A percentile compares a stretch with the other conserved stretches of the same genome.
These are phyloP conservation scores for Populus hybrid DNA, from an alignment of 441 rosid genomes.

Conservation along the genomic window DNA sequence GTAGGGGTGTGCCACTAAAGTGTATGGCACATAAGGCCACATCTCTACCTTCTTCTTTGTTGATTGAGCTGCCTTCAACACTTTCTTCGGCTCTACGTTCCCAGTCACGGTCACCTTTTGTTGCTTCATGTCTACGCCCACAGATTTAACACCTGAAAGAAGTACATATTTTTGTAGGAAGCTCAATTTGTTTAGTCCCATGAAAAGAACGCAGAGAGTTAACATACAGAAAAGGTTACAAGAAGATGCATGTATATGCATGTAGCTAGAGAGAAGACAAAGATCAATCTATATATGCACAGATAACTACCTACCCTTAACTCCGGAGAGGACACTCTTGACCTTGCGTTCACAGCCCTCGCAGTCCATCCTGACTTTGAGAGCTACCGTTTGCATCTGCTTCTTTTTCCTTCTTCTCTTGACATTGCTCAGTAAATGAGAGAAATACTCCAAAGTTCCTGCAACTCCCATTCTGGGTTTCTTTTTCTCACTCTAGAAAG, in stretches of 20 bases:
- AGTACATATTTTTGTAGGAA: neutral
- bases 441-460: constrained; percentile 65
- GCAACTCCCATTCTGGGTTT: constrained; percentile 55
- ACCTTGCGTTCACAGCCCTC: constrained; percentile 86
- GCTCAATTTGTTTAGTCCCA: neutral
- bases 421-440: constrained; percentile 41
- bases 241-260: neutral
- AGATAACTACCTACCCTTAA: constrained; percentile 49
- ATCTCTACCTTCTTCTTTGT: constrained; percentile 85
- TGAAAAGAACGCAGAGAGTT: no score
- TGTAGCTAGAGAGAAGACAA: neutral
- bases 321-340: constrained; percentile 62
- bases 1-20: constrained; percentile 67
- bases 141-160: constrained; percentile 60
- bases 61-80: constrained; percentile 65
- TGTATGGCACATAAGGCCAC: constrained; percentile 90
- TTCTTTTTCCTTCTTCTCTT: constrained; percentile 56
- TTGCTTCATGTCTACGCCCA: constrained; percentile 70
- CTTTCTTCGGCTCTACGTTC: constrained; percentile 53
- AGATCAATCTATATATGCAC: neutral
- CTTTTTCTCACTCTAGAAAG: neutral
- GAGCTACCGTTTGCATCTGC: constrained; percentile 67
- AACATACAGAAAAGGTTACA: neutral
- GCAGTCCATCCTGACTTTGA: constrained; percentile 79
- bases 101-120: constrained; percentile 84